phyloP scores from a whole-genome alignment of 345 rosid species.

The Eutrema yunnanense region DNA sequence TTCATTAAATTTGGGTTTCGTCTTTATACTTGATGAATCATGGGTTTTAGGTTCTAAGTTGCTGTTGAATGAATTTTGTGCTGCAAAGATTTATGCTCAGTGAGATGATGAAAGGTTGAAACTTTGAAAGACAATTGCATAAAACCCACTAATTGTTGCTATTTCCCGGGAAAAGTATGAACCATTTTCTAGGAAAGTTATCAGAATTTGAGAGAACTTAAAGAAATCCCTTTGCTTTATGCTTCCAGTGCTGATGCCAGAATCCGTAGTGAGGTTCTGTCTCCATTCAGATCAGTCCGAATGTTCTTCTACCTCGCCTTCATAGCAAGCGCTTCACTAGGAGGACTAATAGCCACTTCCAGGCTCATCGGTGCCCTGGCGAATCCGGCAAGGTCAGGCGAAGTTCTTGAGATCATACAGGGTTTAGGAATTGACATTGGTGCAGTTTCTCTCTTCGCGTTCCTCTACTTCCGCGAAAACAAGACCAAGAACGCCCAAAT shows the following conservation, averaged over 20 bases:
- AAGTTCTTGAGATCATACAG: slow-evolving; percentile 54
- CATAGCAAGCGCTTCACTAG: slow-evolving; percentile 69
- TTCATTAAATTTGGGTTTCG: not conserved
- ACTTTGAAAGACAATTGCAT: not conserved
- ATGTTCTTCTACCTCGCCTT: slow-evolving; percentile 95
- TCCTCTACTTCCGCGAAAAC: slow-evolving; percentile 73
- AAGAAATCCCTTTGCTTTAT: not conserved
- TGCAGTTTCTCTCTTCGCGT: slow-evolving; percentile 69
- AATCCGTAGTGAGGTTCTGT: slow-evolving; percentile 85
- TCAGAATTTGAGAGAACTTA: not conserved
- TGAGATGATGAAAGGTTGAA: slow-evolving; percentile 5
- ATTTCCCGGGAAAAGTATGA: not conserved
- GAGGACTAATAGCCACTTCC: slow-evolving; percentile 76
- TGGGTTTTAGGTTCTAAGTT: not conserved
- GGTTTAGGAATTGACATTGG: slow-evolving; percentile 75
- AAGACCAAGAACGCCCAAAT: slow-evolving; percentile 65
- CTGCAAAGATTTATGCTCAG: not conserved
- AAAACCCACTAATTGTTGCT: not conserved
- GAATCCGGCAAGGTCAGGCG: slow-evolving; percentile 63
- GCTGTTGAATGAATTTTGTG: not conserved
- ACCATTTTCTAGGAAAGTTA: not conserved
- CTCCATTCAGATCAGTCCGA: slow-evolving; percentile 89
- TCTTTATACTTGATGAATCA: not conserved
- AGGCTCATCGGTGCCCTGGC: slow-evolving; percentile 68
- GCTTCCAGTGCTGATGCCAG: slow-evolving; percentile 64